Conservation (phyloP, 148 eudicot genomes). For the Euryodendron excelsum region DNA sequence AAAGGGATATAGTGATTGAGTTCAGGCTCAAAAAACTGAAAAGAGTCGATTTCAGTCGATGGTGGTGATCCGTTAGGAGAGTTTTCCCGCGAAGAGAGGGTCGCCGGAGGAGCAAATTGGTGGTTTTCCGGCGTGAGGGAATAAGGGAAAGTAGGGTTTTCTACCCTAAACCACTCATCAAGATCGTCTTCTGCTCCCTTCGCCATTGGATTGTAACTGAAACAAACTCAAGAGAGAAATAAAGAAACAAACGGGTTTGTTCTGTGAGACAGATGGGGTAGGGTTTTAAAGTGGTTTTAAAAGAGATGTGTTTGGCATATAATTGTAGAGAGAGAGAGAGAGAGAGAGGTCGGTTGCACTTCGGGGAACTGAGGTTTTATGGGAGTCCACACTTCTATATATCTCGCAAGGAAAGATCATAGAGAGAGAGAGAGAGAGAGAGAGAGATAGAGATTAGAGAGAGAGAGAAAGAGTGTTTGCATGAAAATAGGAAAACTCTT, state of each 20-base stretch:
- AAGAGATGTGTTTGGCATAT: too few relatives aligned
- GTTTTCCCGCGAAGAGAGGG: too few relatives aligned
- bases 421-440: background rate
- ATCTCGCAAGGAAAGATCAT: too few relatives aligned
- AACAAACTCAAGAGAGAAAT: background rate
- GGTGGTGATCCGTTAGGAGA: too few relatives aligned
- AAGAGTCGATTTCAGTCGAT: too few relatives aligned
- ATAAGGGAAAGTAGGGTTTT: too few relatives aligned
- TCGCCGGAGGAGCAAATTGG: too few relatives aligned
- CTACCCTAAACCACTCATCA: background rate
- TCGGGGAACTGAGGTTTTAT: too few relatives aligned
- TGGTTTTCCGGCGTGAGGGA: too few relatives aligned
- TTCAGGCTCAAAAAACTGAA: too few relatives aligned
- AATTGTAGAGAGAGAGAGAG: background rate
- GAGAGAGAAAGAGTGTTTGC: background rate
- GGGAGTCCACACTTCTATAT: too few relatives aligned
- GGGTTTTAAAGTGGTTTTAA: background rate
- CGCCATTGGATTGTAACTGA: constrained; percentile 1
- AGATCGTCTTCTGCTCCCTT: background rate
- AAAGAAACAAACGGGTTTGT: background rate
- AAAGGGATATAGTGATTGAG: too few relatives aligned
- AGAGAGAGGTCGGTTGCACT: background rate
- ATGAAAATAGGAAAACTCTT: background rate
- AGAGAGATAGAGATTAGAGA: background rate
- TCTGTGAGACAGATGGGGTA: background rate